These are phyloP conservation scores for slime mould (Dictyostelium discoideum) DNA, from an alignment of 78 protist species.

Conservation along the genomic window DNA sequence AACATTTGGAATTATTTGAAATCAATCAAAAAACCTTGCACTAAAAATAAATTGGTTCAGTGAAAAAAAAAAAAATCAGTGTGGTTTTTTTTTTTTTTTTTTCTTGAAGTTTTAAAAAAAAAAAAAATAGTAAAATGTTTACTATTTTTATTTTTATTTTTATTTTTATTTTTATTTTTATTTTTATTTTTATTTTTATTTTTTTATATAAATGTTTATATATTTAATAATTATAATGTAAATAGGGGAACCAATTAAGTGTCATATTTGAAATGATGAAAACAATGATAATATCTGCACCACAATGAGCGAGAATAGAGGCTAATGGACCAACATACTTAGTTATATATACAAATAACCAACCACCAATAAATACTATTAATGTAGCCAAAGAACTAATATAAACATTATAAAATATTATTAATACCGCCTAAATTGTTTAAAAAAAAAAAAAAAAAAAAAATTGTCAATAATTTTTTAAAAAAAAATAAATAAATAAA, in stretches of 20 bases:
- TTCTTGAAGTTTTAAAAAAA: no score
- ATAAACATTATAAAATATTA: slow-evolving; percentile 30
- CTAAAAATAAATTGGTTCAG: background rate
- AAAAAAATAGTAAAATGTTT: background rate
- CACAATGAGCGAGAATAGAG: background rate
- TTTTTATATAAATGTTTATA: no score
- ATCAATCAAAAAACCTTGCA: background rate
- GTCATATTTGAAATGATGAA: slow-evolving; percentile 40
- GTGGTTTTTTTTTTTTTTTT: no score
- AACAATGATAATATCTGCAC: slow-evolving; percentile 29
- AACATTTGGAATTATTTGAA: background rate
- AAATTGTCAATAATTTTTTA: no score
- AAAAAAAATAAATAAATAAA: no score
- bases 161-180: background rate
- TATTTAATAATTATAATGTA: background rate
- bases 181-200: background rate
- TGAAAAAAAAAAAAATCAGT: no score
- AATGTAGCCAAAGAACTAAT: background rate
- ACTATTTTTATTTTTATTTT: background rate
- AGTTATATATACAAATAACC: background rate
- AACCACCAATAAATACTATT: slow-evolving; percentile 24
- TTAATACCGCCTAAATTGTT: slow-evolving; percentile 47
- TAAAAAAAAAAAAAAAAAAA: background rate
- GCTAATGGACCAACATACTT: slow-evolving; percentile 36
- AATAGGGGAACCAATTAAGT: slow-evolving; percentile 19